Evolutionary conservation across 768 basidiomycete genomes (phyloP).

Genomic region (Strobilomyces dryophilus): DNA sequence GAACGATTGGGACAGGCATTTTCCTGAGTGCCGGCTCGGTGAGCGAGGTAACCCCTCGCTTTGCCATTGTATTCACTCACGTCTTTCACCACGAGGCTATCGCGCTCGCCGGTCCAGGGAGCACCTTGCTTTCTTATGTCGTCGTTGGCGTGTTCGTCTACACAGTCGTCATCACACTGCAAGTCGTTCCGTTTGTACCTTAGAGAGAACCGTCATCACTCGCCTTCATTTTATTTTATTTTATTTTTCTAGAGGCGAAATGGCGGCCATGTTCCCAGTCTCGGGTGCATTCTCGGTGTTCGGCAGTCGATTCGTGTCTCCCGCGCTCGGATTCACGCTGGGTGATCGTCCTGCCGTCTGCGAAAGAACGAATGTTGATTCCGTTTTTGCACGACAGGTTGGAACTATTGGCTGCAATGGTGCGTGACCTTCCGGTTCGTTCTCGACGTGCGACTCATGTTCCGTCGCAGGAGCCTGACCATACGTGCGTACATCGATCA

Average conservation of each 20-base stretch:
- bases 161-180: conserved; percentile 58
- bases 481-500: conserved; percentile 30
- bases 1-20: conserved; percentile 58
- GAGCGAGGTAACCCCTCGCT: conserved; percentile 6
- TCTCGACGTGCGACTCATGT: not conserved
- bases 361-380: not conserved
- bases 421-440: conserved; percentile 9
- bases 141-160: conserved; percentile 59
- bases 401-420: conserved; percentile 58
- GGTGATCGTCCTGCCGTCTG: conserved; percentile 26
- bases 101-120: conserved; percentile 54
- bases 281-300: conserved; percentile 59
- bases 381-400: conserved; percentile 32
- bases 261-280: conserved; percentile 61
- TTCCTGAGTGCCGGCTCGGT: conserved; percentile 58
- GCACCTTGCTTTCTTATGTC: conserved; percentile 57
- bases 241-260: conserved; percentile 46
- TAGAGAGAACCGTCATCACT: not conserved
- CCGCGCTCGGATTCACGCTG: conserved; percentile 55
- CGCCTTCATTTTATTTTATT: not conserved
- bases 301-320: conserved; percentile 55
- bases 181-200: conserved; percentile 7
- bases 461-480: conserved; percentile 32
- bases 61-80: not conserved
- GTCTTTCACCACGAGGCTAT: conserved; percentile 36